These are phyloP conservation scores for Agaricus sinodeliciosus DNA, from an alignment of 768 basidiomycete genomes.

Conservation along the genomic window DNA sequence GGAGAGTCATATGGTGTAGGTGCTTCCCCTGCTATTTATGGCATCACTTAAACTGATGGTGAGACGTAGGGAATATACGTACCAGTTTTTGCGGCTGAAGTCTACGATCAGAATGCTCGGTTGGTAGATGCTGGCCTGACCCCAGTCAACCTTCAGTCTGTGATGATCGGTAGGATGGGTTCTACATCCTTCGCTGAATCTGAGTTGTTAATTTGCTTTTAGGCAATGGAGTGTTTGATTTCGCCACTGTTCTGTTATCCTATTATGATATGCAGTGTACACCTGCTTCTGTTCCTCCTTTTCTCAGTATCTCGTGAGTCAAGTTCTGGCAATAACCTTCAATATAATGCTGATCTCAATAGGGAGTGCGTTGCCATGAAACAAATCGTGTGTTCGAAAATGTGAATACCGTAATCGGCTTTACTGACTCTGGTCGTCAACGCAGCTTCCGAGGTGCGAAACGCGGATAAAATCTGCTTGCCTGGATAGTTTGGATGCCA, in stretches of 20 bases:
- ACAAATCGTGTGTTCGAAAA: constrained; percentile 35
- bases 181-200: background rate
- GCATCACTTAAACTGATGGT: background rate
- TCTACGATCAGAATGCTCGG: constrained; percentile 64
- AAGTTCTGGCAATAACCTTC: no score
- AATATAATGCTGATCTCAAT: background rate
- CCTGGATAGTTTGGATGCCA: constrained; percentile 55
- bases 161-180: constrained; percentile 53
- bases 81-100: constrained; percentile 68
- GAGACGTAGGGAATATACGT: constrained; percentile 54
- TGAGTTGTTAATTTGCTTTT: background rate
- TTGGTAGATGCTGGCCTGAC: constrained; percentile 48
- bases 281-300: constrained; percentile 38
- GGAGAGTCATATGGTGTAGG: constrained; percentile 76
- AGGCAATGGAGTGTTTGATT: constrained; percentile 66
- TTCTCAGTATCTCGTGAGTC: constrained; percentile 41
- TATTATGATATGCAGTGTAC: constrained; percentile 52
- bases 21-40: background rate
- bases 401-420: background rate
- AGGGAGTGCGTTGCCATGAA: constrained; percentile 55
- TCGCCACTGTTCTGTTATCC: constrained; percentile 33
- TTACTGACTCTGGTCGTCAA: background rate
- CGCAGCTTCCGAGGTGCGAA: constrained; percentile 58
- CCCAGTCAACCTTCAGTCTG: constrained; percentile 58
- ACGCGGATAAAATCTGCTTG: constrained; percentile 49